Conservation (phyloP, 2,329 filamentous ascomycete species). For the Sporothrix dimorphospora region DNA sequence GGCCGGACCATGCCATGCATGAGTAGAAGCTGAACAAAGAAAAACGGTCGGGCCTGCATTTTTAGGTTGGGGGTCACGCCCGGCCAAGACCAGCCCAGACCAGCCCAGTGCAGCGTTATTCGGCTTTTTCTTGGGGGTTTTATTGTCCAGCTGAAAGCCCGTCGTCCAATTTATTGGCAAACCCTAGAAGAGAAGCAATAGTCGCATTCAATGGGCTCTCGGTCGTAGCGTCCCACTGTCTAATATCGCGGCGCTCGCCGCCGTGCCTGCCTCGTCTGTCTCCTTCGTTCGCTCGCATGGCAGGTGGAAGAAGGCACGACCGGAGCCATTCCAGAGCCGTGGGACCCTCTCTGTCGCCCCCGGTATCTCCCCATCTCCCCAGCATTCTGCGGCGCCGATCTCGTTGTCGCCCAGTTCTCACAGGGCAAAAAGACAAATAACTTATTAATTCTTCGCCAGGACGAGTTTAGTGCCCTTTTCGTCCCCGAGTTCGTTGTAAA, state of each 20-base stretch:
- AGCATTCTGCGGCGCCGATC: not conserved
- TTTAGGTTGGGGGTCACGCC: not conserved
- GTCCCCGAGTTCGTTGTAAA: not conserved
- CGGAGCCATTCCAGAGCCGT: not conserved
- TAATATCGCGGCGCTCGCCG: not conserved
- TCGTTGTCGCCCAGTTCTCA: not conserved
- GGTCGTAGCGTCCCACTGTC: not conserved
- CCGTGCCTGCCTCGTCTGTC: not conserved
- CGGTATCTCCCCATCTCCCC: not conserved
- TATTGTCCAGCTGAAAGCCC: constrained; percentile 1
- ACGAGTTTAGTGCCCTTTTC: not conserved
- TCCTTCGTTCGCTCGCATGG: not conserved
- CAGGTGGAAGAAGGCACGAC: constrained; percentile 11
- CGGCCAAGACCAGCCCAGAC: not conserved
- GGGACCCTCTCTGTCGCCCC: not conserved
- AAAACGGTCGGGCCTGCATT: not conserved
- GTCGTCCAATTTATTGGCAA: constrained; percentile 12
- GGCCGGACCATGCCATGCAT: no score
- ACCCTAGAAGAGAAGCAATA: not conserved
- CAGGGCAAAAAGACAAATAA: not conserved
- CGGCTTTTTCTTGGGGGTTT: not conserved
- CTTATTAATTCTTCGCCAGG: no score
- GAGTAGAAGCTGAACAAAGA: not conserved
- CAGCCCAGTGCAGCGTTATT: constrained; percentile 1
- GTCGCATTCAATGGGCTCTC: not conserved